Evolutionary conservation across 2,329 filamentous ascomycete genomes (phyloP).

Genomic region (Ceratocystis huliohia): DNA sequence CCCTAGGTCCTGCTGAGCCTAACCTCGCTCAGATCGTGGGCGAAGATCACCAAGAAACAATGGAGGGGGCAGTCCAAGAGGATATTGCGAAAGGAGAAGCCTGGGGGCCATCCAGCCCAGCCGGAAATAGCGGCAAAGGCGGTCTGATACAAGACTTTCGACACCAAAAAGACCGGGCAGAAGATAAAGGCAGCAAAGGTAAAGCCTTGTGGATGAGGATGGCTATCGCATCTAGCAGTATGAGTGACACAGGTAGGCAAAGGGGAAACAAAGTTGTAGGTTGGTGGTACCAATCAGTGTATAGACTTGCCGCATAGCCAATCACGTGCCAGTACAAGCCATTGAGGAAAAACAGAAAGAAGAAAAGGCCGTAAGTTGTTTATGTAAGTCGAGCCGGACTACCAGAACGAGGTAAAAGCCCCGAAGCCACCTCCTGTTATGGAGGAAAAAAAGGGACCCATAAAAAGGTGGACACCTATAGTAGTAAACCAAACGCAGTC

Average conservation of each 20-base stretch:
- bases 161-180: neutral
- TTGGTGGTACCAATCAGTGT: neutral
- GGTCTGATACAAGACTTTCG: neutral
- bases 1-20: neutral
- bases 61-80: neutral
- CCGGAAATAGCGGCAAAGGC: neutral
- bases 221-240: neutral
- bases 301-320: neutral
- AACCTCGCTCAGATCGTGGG: neutral
- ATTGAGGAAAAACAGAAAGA: neutral
- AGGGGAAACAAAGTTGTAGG: neutral
- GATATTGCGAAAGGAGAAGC: neutral
- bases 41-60: neutral
- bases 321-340: neutral
- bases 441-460: neutral
- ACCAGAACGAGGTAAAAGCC: neutral
- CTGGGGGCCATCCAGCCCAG: neutral
- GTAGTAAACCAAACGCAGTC: neutral
- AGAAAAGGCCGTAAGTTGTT: neutral
- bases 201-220: neutral
- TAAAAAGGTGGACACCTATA: neutral
- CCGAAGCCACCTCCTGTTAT: neutral
- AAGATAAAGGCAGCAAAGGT: neutral
- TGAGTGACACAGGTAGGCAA: neutral
- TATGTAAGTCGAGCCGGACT: slow-evolving; percentile 1